phyloP scores from a whole-genome alignment of 2,329 filamentous ascomycete genomes.

The Pseudovirgaria hyperparasitica region DNA sequence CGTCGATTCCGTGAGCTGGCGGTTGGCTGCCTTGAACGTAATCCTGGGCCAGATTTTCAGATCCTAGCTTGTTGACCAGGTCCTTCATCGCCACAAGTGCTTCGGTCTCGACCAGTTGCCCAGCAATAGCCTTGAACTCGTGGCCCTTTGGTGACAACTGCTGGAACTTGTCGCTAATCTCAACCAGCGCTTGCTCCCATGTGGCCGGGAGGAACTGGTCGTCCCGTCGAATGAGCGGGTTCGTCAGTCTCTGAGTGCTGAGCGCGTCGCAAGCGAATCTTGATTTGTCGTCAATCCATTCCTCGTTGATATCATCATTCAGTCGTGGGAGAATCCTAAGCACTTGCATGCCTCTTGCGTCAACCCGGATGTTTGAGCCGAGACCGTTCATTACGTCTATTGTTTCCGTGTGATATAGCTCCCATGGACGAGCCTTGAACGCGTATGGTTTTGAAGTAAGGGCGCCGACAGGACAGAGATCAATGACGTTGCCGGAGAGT shows the following conservation, averaged over 20 bases:
- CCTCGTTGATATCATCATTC: conserved; percentile 97
- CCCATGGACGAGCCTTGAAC: conserved; percentile 93
- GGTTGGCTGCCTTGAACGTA: conserved; percentile 74
- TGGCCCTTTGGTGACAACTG: conserved; percentile 72
- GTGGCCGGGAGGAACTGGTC: conserved; percentile 85
- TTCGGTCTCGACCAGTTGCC: conserved; percentile 83
- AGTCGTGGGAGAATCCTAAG: conserved; percentile 88
- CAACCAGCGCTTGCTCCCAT: conserved; percentile 89
- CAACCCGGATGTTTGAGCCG: conserved; percentile 88
- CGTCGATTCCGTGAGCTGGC: conserved; percentile 81
- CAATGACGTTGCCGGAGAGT: conserved; percentile 93
- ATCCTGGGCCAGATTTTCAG: conserved; percentile 89
- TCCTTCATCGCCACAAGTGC: conserved; percentile 95
- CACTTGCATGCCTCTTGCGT: conserved; percentile 86
- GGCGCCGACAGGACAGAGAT: conserved; percentile 93
- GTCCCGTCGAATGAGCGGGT: conserved; percentile 75
- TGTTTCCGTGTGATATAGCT: conserved; percentile 89
- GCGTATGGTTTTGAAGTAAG: conserved; percentile 96
- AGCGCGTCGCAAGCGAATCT: conserved; percentile 93
- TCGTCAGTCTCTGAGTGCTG: conserved; percentile 90
- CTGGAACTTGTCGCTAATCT: conserved; percentile 71
- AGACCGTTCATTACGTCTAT: conserved; percentile 88
- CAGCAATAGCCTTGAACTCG: conserved; percentile 91
- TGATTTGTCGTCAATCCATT: conserved; percentile 99
- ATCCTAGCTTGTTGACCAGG: conserved; percentile 88